Conservation (phyloP, 352 stramenopile genomes). For the Globisporangium splendens region DNA sequence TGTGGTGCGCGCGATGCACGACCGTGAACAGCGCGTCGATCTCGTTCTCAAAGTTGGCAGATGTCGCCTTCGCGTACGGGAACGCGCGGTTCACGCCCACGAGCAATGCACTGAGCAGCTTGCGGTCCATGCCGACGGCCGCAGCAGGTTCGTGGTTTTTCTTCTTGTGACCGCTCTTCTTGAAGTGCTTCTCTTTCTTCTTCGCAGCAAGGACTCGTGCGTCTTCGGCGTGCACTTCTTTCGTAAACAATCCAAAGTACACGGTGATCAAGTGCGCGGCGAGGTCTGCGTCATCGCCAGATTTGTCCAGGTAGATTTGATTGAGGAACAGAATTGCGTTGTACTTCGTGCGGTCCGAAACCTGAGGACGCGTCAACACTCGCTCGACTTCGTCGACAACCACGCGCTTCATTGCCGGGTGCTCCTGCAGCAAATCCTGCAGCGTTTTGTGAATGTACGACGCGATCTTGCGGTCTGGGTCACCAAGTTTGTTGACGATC, state of each 20-base stretch:
- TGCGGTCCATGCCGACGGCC: constrained; percentile 81
- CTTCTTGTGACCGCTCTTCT: constrained; percentile 41
- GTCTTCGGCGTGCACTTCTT: constrained; percentile 75
- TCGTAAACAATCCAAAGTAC: constrained; percentile 97
- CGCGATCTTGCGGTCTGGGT: constrained; percentile 93
- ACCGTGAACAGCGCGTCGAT: constrained; percentile 82
- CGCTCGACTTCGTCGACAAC: constrained; percentile 92
- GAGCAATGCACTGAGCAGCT: constrained; percentile 95
- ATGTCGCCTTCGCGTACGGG: constrained; percentile 87
- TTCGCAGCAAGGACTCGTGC: constrained; percentile 32
- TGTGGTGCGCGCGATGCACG: constrained; percentile 84
- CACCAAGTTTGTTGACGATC: constrained; percentile 98
- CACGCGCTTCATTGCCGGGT: constrained; percentile 96
- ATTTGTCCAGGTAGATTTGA: constrained; percentile 73
- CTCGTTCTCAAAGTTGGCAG: constrained; percentile 66
- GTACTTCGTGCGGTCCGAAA: constrained; percentile 84
- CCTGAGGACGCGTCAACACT: constrained; percentile 69
- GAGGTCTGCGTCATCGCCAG: constrained; percentile 56
- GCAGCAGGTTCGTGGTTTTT: constrained; percentile 24
- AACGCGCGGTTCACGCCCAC: constrained; percentile 98
- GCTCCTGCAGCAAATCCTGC: constrained; percentile 89
- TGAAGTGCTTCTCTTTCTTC: constrained; percentile 37
- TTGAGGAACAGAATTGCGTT: constrained; percentile 85
- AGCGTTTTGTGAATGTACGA: constrained; percentile 91
- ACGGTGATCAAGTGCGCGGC: constrained; percentile 92